phyloP scores from a whole-genome alignment of 352 stramenopile species.

The Phytophthora pseudosyringae region DNA sequence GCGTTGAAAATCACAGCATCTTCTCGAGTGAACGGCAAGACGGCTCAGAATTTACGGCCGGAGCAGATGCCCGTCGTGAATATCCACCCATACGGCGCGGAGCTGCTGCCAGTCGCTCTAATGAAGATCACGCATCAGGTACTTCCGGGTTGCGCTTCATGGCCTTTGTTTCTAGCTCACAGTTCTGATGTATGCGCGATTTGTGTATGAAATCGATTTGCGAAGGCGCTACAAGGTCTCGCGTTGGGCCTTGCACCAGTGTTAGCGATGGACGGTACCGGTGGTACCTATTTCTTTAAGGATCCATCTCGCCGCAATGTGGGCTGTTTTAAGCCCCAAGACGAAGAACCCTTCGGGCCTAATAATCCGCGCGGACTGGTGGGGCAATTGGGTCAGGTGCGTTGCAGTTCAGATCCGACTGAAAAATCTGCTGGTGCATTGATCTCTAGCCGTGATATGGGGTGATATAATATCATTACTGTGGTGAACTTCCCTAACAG shows the following conservation, averaged over 20 bases:
- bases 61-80: constrained; percentile 70
- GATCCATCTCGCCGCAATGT: constrained; percentile 94
- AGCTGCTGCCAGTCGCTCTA: constrained; percentile 75
- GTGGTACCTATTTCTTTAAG: constrained; percentile 98
- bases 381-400: constrained; percentile 70
- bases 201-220: not conserved
- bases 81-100: constrained; percentile 80
- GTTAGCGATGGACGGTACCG: constrained; percentile 95
- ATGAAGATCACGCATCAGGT: constrained; percentile 89
- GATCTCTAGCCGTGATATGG: not conserved
- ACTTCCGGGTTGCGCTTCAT: constrained; percentile 4
- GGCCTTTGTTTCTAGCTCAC: not conserved
- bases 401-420: constrained; percentile 3
- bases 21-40: constrained; percentile 24
- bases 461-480: not conserved
- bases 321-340: constrained; percentile 98
- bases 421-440: not conserved
- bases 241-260: constrained; percentile 91
- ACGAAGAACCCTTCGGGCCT: constrained; percentile 98
- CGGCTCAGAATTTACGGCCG: constrained; percentile 46
- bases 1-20: constrained; percentile 13
- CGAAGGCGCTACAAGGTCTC: constrained; percentile 89
- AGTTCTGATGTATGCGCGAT: constrained; percentile 8
- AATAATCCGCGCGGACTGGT: constrained; percentile 97
- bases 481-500: constrained; percentile 25